Evolutionary conservation across 2,329 filamentous ascomycete species (phyloP).

Genomic region (Colletotrichum liriopes): DNA sequence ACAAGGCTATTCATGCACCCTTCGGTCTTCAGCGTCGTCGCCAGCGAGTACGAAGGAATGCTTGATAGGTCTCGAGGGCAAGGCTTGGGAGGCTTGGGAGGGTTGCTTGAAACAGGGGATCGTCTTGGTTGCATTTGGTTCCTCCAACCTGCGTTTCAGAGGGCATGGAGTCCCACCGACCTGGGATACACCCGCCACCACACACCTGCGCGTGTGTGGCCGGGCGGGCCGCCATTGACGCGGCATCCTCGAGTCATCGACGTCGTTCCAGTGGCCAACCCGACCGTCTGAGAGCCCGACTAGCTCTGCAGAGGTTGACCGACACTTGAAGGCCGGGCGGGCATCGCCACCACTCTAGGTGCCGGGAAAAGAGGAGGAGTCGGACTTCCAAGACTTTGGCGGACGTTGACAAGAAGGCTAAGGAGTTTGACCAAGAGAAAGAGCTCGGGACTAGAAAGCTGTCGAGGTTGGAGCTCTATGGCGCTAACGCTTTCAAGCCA

Average conservation of each 20-base stretch:
- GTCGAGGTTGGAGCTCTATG: constrained; percentile 9
- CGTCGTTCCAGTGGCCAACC: constrained; percentile 13
- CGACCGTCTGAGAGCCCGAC: constrained; percentile 14
- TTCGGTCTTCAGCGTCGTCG: constrained; percentile 29
- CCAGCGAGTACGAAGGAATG: background rate
- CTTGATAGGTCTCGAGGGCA: background rate
- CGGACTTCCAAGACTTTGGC: constrained; percentile 24
- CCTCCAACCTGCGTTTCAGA: constrained; percentile 37
- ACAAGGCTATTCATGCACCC: constrained; percentile 33
- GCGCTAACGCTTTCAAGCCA: constrained; percentile 22
- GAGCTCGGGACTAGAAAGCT: background rate
- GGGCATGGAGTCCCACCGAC: constrained; percentile 15
- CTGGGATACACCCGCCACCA: constrained; percentile 20
- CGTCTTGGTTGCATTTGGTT: constrained; percentile 39
- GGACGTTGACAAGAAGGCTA: constrained; percentile 22
- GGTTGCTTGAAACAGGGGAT: constrained; percentile 40
- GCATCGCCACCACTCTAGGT: constrained; percentile 10
- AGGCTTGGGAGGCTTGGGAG: constrained; percentile 1
- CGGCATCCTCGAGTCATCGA: constrained; percentile 13
- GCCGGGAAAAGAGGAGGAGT: background rate
- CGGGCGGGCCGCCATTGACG: background rate
- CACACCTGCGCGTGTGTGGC: background rate
- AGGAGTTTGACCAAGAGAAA: background rate
- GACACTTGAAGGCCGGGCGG: constrained; percentile 17
- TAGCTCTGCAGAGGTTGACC: constrained; percentile 27